A percentile compares a stretch with the other conserved stretches of the same genome.
Evolutionary conservation across 352 stramenopile species (phyloP).

Genomic region (Globisporangium ultimum): DNA sequence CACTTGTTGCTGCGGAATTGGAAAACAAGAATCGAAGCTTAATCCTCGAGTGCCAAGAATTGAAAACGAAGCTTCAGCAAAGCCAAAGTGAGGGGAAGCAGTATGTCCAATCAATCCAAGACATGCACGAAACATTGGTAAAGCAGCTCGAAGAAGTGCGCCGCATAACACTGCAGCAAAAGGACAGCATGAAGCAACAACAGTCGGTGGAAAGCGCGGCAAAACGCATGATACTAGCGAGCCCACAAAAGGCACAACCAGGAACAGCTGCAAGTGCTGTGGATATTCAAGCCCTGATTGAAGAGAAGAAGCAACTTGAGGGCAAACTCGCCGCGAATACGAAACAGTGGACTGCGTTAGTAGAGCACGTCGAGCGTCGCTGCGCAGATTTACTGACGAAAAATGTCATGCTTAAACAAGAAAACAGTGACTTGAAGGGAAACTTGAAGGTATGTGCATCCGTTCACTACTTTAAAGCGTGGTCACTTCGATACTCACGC

Average conservation of each 20-base stretch:
- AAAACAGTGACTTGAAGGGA: constrained; percentile 45
- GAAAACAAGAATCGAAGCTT: constrained; percentile 17
- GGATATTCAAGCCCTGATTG: constrained; percentile 5
- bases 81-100: constrained; percentile 8
- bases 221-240: neutral
- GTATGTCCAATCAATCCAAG: constrained; percentile 15
- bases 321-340: constrained; percentile 29
- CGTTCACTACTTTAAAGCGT: no score
- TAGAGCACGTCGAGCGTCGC: constrained; percentile 54
- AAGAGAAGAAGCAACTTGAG: constrained; percentile 36
- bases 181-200: constrained; percentile 11
- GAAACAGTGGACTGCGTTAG: constrained; percentile 31
- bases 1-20: constrained; percentile 18
- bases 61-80: constrained; percentile 11
- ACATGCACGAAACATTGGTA: constrained; percentile 43
- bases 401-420: constrained; percentile 68
- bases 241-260: neutral
- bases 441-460: constrained; percentile 22
- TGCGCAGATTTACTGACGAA: constrained; percentile 65
- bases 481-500: neutral
- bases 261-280: neutral
- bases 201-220: constrained; percentile 3
- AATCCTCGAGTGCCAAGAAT: neutral
- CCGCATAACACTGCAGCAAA: constrained; percentile 19
- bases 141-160: constrained; percentile 44